These are phyloP conservation scores for Cytospora piceae DNA, from an alignment of 2,329 filamentous ascomycete species.

Conservation along the genomic window DNA sequence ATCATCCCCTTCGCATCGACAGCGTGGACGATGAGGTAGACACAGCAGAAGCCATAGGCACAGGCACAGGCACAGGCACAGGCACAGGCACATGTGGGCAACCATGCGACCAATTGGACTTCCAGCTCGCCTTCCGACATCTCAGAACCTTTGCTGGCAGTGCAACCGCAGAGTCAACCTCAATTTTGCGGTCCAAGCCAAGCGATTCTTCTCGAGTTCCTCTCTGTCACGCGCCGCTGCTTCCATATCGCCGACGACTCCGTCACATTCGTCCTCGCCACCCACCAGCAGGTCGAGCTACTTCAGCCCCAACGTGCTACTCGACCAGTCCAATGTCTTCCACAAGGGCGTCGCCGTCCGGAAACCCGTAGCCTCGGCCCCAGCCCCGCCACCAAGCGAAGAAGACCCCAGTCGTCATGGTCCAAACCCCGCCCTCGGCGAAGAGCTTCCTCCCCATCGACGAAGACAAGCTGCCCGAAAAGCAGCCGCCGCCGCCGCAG, in stretches of 20 bases:
- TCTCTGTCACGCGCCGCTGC: conserved; percentile 30
- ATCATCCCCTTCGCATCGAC: neutral
- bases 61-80: conserved; percentile 1
- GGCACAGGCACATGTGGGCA: conserved; percentile 13
- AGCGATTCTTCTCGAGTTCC: conserved; percentile 33
- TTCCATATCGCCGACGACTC: conserved; percentile 1
- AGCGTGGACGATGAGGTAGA: conserved; percentile 19
- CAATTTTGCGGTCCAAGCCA: neutral
- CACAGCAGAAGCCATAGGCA: conserved; percentile 10
- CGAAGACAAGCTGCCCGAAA: conserved; percentile 36
- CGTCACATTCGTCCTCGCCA: conserved; percentile 23
- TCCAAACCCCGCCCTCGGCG: neutral
- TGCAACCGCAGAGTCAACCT: conserved; percentile 31
- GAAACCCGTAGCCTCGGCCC: conserved; percentile 24
- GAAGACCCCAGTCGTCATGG: conserved; percentile 1
- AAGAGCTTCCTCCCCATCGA: conserved; percentile 36
- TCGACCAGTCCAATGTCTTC: conserved; percentile 37
- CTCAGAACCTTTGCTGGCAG: conserved; percentile 34
- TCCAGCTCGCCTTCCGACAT: neutral
- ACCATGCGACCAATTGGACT: conserved; percentile 29
- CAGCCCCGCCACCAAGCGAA: conserved; percentile 7
- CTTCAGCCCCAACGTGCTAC: conserved; percentile 41
- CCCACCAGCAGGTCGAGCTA: conserved; percentile 38
- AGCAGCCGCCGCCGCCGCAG: conserved; percentile 26
- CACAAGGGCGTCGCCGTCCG: conserved; percentile 21